Base-by-base conservation (phyloP, 352 stramenopile genomes). In the Phytophthora fragariae region DNA sequence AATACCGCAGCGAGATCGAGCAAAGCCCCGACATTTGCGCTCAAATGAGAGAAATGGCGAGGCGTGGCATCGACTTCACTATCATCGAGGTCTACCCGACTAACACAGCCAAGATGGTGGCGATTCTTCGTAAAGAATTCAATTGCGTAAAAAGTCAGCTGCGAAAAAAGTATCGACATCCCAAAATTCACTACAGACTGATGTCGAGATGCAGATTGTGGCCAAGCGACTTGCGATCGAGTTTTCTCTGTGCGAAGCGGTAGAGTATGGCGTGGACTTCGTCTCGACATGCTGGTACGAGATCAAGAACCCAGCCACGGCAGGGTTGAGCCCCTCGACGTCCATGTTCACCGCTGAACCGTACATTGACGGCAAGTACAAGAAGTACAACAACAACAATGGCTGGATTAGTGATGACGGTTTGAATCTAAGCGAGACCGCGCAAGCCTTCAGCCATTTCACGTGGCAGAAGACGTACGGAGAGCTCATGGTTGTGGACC, bases 351-450 rank as follows among this genome's bases (percentile, higher is more conserved):
- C 77, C 2, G 77, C 77, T 3, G 77, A 87, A 37, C 75, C 80
- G 19, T 82, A 75, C 52, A 79, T 86, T 29, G 9, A 29, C 6
- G 77, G 77, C 5, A 54, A 73, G 27, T 87, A 81, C 75, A 75
- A 77, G 49, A 86, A 85, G 76, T 87, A 82, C 70, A 83, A 84
- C 73, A 84, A 79, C 63, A 85, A 78, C 47, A 85, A 80, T 17
- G 72, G 70, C 10, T 83, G 72, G 75, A 66, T 76, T 21, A 46
- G 53, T 24, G 57, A 72, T 5, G 58, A 62, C 2, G 54, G 60
- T 1, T 39, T 62, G 35, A 47, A 64, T 21, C 50, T 65, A 1
- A 65, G 57, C 33, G 67, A 77, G 3, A 75, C 69, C 9, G 75
- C 79, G 12, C 79, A 85, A 56, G 80, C 77, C 2, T 87, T 85